Evolutionary conservation across 331 rosid species (phyloP), one percentile per base, ranked within the genome.

Genomic region (Phaseolus coccineus): DNA sequence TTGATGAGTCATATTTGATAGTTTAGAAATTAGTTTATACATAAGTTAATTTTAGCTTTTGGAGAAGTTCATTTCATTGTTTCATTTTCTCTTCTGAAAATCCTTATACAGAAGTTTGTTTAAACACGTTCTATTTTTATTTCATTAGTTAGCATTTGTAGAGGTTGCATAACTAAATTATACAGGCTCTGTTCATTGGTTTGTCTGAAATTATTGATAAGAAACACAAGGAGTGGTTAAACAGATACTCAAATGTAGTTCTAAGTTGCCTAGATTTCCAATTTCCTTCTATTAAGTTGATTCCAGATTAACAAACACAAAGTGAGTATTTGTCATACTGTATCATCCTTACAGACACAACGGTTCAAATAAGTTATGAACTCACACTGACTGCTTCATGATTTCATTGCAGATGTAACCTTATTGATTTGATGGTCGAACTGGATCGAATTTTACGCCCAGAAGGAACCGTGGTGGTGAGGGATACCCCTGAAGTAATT

Each of bases 371-470:
- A 76, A 70, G 40, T 39, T 2, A 67, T n/a, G 52, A 74, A 13
- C 80, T 71, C 69, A 59, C 30, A 28, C 37, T 14, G 51, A 10
- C 70, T 40, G 6, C 71, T 65, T 51, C 69, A 31, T 77, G 77
- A 56, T 55, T 76, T 81, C 70, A 61, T 67, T 52, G 77, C 81
- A 96, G 99, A 86, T 96, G 99, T 77, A 90, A 81, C 92, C 91
- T 93, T 59, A 92, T 96, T 71, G 99, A 96, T 84, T 88, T 96
- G 85, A 85, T 96, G 93, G 98, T 91, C 25, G 99, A 96, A 88
- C 86, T 96, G 65, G 99, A 96, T 70, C 89, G 98, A 50, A 88
- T 96, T 50, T 71, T 96, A 85, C 96, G 99, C 6, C 99, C 99
- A 0, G 95, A 90, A 87, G 99, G 99, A 80, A 93, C 94, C 0